Evolutionary conservation across 768 basidiomycete genomes (phyloP).

Genomic region (Naganishia vishniacii): DNA sequence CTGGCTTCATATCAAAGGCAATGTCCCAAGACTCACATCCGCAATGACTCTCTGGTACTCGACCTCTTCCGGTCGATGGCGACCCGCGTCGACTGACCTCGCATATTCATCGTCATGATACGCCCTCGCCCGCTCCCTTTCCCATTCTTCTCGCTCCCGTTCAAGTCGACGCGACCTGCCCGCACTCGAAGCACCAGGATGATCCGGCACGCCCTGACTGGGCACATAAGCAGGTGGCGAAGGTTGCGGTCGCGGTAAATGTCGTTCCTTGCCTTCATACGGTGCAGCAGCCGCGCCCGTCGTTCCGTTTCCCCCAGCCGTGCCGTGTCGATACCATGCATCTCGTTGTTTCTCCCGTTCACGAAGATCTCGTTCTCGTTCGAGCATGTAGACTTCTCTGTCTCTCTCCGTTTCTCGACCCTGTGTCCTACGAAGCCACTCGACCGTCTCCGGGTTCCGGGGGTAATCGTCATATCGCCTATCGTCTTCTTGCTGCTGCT

Average conservation of each 20-base stretch:
- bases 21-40: slow-evolving; percentile 1
- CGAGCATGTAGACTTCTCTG: slow-evolving; percentile 9
- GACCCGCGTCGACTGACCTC: not conserved
- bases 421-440: not conserved
- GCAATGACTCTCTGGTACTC: not conserved
- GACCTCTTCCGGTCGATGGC: not conserved
- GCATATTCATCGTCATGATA: slow-evolving; percentile 5
- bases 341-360: slow-evolving; percentile 3
- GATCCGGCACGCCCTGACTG: not conserved
- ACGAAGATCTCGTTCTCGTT: slow-evolving; percentile 3
- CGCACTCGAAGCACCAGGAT: not conserved
- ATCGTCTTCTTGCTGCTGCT: not conserved
- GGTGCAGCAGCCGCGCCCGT: not conserved
- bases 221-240: not conserved
- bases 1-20: too few species aligned
- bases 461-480: not conserved
- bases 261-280: not conserved
- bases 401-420: not conserved
- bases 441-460: not conserved
- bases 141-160: slow-evolving; percentile 14
- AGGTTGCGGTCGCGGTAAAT: not conserved
- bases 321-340: slow-evolving; percentile 9
- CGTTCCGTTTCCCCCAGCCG: too few species aligned
- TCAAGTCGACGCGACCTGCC: not conserved
- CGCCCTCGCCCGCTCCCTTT: slow-evolving; percentile 5